phyloP scores from a whole-genome alignment of 179 eudicot genomes.

The Spergularia azorica region DNA sequence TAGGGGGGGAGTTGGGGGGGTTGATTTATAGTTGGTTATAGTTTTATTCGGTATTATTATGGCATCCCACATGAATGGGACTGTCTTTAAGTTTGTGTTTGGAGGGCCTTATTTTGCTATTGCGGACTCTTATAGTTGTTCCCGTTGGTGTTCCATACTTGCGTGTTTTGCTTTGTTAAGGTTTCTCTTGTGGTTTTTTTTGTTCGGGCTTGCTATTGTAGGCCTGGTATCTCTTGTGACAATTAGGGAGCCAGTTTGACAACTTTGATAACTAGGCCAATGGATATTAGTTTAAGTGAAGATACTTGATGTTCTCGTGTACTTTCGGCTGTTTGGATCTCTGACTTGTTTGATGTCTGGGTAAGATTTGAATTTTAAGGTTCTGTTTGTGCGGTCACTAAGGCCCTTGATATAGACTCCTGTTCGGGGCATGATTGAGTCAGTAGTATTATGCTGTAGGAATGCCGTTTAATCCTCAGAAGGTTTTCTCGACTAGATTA shows the following conservation, averaged over 20 bases:
- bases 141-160: background rate
- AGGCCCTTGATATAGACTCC: background rate
- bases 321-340: background rate
- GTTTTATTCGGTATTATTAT: background rate
- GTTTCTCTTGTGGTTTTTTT: background rate
- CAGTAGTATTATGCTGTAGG: background rate
- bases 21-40: background rate
- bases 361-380: background rate
- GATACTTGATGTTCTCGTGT: slow-evolving; percentile 8
- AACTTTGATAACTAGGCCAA: background rate
- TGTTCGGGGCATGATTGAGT: background rate
- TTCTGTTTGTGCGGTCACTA: background rate
- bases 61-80: background rate
- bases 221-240: background rate
- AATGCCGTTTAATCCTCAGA: slow-evolving; percentile 25
- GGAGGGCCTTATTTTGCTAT: background rate
- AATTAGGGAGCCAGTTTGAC: background rate
- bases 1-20: background rate
- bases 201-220: background rate
- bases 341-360: background rate
- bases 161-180: background rate
- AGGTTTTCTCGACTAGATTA: slow-evolving; percentile 25
- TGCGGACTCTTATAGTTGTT: too few relatives aligned
- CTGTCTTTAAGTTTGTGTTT: background rate
- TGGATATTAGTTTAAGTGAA: background rate